phyloP scores from a whole-genome alignment of 1,139 yeast genomes.

The Kluyveromyces sp. region DNA sequence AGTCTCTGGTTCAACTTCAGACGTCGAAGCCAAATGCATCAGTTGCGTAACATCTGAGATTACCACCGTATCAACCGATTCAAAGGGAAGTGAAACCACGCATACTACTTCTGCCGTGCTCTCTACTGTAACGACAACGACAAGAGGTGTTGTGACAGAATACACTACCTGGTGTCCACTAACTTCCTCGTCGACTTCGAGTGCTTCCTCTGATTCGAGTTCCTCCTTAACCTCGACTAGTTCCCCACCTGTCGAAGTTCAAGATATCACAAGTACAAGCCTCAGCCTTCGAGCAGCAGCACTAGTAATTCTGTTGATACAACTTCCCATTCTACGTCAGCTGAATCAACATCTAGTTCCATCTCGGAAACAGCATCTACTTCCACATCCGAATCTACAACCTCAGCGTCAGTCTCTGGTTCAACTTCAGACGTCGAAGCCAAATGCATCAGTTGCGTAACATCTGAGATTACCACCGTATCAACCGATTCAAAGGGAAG shows the following conservation, averaged over 20 bases:
- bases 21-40: no score
- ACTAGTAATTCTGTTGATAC: no score
- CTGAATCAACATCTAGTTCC: no score
- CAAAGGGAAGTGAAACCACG: conserved; percentile 1
- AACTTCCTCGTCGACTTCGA: conserved; percentile 1
- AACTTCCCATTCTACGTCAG: no score
- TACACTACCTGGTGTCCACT: conserved; percentile 34
- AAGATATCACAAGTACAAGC: no score
- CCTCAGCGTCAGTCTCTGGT: not conserved
- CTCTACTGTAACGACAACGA: conserved; percentile 25
- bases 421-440: not conserved
- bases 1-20: no score
- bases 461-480: not conserved
- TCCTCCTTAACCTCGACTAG: not conserved
- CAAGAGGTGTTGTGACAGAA: conserved; percentile 23
- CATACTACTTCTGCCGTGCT: conserved; percentile 32
- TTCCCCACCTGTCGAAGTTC: not conserved
- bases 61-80: not conserved
- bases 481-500: not conserved
- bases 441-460: not conserved
- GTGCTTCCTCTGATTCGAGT: not conserved
- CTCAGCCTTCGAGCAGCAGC: no score
- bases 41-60: no score
- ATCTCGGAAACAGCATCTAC: no score
- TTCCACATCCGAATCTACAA: not conserved